Evolutionary conservation across 768 basidiomycete genomes (phyloP), one percentile per base, ranked within the genome.

Genomic region (Trametes cinnabarina): DNA sequence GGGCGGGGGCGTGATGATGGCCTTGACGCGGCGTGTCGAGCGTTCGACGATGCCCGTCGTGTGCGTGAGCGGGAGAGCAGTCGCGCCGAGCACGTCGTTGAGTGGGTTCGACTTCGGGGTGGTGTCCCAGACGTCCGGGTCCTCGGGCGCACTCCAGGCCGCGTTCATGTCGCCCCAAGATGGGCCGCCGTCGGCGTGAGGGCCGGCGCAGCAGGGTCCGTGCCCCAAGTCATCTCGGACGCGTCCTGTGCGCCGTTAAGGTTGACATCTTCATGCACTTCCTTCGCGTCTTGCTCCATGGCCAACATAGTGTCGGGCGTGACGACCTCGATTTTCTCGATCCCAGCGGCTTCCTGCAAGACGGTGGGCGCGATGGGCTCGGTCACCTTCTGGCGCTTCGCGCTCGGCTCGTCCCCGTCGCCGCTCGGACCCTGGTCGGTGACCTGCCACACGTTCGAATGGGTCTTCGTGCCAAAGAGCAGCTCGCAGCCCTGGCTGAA

Each of bases 41-140:
- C 74, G 78, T 70, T 91, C 89, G 51, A 88, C 82, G 47, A 88
- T 71, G 9, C 86, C 87, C 1, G 84, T 76, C 5, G 76, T 78
- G 64, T 90, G 87, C 0, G 88, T 87, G 51, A 80, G 63, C 0
- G 87, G 82, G 34, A 90, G 70, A 6, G 71, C 68, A 12, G 80
- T 82, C 3, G 82, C 82, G 0, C 86, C 88, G 5, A 90, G 69
- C 40, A 82, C 65, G 4, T 72, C 63, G 40, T 74, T 54, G 35
- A 84, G 68, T n/a, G 59, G 68, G 62, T 47, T 66, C 3, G 49
- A 10, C 10, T 58, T 34, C 6, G 68, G 65, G 17, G 58, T 28
- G 12, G 35, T 41, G 39, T 51, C 52, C 63, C 57, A 62, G 46
- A 44, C 46, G n/a, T 47, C 42, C 43, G 53, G 54, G 28, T 32